phyloP scores from a whole-genome alignment of 2,329 filamentous ascomycete species.

The Monilinia fructigena region DNA sequence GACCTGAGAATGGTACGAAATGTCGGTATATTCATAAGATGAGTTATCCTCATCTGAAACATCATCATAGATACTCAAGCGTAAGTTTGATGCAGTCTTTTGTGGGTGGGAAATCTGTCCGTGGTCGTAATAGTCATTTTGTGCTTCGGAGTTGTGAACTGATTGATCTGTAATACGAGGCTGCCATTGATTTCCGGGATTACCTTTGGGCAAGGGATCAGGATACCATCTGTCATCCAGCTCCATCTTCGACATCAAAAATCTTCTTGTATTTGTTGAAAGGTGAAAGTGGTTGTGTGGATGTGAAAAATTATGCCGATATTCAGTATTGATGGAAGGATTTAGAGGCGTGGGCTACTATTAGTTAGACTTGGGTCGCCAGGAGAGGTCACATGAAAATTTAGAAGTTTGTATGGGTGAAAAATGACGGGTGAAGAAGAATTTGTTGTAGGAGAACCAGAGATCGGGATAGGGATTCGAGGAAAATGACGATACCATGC shows the following conservation, averaged over 20 bases:
- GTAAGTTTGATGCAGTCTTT: neutral
- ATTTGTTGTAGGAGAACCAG: neutral
- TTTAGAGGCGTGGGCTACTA: neutral
- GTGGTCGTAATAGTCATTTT: neutral
- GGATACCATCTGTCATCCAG: conserved; percentile 9
- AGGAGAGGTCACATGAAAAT: neutral
- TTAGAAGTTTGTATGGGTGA: neutral
- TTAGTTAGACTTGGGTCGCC: neutral
- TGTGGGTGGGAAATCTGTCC: neutral
- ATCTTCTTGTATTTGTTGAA: neutral
- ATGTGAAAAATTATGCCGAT: neutral
- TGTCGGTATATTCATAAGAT: neutral
- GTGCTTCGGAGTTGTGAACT: no score
- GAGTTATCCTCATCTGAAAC: neutral
- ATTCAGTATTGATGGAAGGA: neutral
- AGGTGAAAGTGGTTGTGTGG: neutral
- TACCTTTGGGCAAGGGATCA: conserved; percentile 11
- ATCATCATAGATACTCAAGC: neutral
- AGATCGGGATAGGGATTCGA: neutral
- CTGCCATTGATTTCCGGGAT: neutral
- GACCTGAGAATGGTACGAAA: neutral
- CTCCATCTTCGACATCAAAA: conserved; percentile 1
- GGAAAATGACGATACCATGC: neutral
- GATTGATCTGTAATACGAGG: neutral
- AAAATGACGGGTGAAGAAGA: neutral